Base-by-base conservation (phyloP, 768 basidiomycete species). In the Boletus coccyginus region DNA sequence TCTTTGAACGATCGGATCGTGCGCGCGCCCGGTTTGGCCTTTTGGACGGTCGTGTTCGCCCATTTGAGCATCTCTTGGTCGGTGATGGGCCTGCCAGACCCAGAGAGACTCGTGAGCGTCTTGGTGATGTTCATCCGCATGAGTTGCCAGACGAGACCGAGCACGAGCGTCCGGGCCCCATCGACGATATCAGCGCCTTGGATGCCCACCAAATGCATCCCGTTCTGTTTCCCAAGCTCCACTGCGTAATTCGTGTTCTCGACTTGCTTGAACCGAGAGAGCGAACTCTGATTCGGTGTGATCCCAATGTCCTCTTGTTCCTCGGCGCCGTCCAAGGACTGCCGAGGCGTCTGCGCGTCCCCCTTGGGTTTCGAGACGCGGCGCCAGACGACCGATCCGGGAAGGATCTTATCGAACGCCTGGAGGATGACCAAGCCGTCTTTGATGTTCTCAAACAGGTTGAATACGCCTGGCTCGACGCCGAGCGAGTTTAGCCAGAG, bases 141-240 rank as follows among this genome's bases (percentile, higher is more conserved):
- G 51, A 97, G 78, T 67, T 98, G 97, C 97, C 97, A 99, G 1
- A 98, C 94, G 36, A 98, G 82, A 32, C 96, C 97, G 31, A 99
- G 83, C 7, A 98, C 94, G 52, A 99, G 78, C 5, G 95, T 98
- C 74, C 87, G 90, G 49, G 78, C 78, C n/a, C 88, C 94, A 66
- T 99, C 96, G 55, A 95, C 93, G 61, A 99, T 95, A 72, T 98
- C 96, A 2, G 96, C 87, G 13, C 97, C 97, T 70, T 99, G 97
- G 59, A 98, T 98, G 8, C 96, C 95, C 45, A 99, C 94, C 58
- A 99, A 76, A 69, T 91, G 92, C 91, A 99, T 91, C 44, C 89
- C 87, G 66, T 91, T 95, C 72, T 92, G 88, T 71, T 87, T 92
- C 4, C 85, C 95, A 16, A 99, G 86, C 44, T 98, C 97, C 42